phyloP scores from a whole-genome alignment of 768 basidiomycete species.

The Suillus lakei region DNA sequence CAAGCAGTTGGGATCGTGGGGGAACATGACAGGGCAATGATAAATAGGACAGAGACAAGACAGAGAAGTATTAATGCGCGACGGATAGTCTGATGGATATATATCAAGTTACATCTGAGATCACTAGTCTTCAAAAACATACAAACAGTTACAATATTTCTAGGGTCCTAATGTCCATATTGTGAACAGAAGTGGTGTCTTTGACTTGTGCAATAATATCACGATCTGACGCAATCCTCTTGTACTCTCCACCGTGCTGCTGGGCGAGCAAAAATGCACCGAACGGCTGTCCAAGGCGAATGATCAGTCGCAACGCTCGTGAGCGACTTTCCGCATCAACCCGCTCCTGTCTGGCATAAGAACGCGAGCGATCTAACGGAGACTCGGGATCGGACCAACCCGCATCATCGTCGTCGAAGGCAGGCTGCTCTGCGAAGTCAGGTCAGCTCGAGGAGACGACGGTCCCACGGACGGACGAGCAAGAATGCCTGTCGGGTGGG shows the following conservation, averaged over 20 bases:
- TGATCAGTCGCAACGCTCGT: neutral
- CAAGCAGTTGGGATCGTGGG: no score
- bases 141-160: slow-evolving; percentile 1
- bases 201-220: neutral
- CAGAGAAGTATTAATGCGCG: no score
- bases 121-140: neutral
- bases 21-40: no score
- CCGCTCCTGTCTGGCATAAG: neutral
- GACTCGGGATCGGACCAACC: neutral
- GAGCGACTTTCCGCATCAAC: neutral
- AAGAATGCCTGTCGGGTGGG: neutral
- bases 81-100: no score
- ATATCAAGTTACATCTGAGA: neutral
- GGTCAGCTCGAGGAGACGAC: neutral
- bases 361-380: neutral
- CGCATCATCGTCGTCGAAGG: neutral
- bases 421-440: neutral
- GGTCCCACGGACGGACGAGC: neutral
- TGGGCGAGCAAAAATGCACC: neutral
- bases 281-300: neutral
- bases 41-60: no score
- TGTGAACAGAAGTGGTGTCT: neutral
- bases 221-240: neutral
- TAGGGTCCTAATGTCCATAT: neutral
- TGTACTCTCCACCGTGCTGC: neutral